Conservation (phyloP, 306 rosid genomes). For the Hippophae gyantsensis region DNA sequence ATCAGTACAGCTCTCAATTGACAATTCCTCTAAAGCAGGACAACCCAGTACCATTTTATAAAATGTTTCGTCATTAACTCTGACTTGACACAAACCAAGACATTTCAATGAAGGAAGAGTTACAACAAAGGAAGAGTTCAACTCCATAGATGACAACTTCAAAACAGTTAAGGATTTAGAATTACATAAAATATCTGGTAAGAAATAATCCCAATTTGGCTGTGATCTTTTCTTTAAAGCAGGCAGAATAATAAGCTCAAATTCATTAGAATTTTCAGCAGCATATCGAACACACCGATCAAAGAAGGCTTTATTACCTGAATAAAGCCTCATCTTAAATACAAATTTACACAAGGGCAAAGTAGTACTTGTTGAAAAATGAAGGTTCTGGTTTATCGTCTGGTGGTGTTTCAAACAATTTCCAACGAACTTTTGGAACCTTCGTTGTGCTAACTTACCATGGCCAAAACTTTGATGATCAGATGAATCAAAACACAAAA, state of each 20-base stretch:
- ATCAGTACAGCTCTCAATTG: background rate
- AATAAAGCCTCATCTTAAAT: background rate
- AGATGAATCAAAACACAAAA: background rate
- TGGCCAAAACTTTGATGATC: background rate
- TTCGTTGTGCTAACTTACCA: background rate
- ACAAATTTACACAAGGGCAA: background rate
- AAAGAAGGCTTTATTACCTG: background rate
- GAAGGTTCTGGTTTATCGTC: background rate
- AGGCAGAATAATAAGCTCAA: background rate
- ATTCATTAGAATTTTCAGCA: background rate
- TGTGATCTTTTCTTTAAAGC: no score
- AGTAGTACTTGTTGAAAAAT: no score
- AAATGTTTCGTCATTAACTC: background rate
- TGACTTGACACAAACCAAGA: background rate
- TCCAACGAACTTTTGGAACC: background rate
- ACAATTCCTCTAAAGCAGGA: background rate
- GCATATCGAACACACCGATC: background rate
- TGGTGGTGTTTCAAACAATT: slow-evolving; percentile 5
- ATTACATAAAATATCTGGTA: background rate
- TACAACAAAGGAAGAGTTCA: background rate
- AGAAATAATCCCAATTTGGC: background rate
- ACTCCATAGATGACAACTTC: background rate
- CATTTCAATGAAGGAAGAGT: slow-evolving; percentile 2
- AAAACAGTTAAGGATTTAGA: background rate
- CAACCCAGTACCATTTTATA: background rate